A percentile compares a stretch with the other conserved stretches of the same genome.
These are phyloP conservation scores for Plasmodium berghei DNA, from an alignment of 169 alveolate genomes.

Conservation along the genomic window DNA sequence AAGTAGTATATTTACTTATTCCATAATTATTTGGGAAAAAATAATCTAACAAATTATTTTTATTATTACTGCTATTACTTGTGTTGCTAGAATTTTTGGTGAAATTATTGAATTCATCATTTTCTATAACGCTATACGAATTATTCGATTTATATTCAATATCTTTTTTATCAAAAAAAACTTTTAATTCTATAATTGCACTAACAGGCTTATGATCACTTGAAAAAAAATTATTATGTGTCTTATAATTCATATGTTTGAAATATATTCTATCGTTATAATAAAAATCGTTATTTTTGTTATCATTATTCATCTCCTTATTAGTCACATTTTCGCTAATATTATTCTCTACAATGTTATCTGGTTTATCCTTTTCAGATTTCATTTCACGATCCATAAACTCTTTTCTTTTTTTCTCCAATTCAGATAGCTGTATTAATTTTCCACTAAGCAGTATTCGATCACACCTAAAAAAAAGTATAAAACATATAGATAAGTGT, in stretches of 20 bases:
- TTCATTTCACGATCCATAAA: neutral
- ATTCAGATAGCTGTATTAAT: conserved; percentile 68
- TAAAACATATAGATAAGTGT: neutral
- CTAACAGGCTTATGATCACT: conserved; percentile 90
- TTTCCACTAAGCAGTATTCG: conserved; percentile 66
- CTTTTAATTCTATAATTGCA: conserved; percentile 80
- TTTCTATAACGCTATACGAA: conserved; percentile 38
- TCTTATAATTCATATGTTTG: conserved; percentile 77
- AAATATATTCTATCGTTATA: conserved; percentile 74
- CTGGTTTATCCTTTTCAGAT: neutral
- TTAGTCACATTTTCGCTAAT: neutral
- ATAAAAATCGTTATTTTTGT: conserved; percentile 40
- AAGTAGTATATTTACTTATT: conserved; percentile 44
- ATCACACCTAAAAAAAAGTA: conserved; percentile 43
- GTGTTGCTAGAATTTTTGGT: conserved; percentile 59
- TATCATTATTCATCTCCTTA: neutral
- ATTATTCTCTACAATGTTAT: neutral
- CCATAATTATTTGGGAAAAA: conserved; percentile 60
- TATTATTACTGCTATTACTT: conserved; percentile 66
- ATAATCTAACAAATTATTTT: conserved; percentile 61
- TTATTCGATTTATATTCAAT: conserved; percentile 53
- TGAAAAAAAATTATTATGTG: conserved; percentile 81
- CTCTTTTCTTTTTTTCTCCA: conserved; percentile 57
- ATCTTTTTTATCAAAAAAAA: conserved; percentile 71
- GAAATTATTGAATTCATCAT: conserved; percentile 22